A percentile compares a stretch with the other conserved stretches of the same genome.
Conservation (phyloP, 1,139 yeast genomes). For the Candida albicans region DNA sequence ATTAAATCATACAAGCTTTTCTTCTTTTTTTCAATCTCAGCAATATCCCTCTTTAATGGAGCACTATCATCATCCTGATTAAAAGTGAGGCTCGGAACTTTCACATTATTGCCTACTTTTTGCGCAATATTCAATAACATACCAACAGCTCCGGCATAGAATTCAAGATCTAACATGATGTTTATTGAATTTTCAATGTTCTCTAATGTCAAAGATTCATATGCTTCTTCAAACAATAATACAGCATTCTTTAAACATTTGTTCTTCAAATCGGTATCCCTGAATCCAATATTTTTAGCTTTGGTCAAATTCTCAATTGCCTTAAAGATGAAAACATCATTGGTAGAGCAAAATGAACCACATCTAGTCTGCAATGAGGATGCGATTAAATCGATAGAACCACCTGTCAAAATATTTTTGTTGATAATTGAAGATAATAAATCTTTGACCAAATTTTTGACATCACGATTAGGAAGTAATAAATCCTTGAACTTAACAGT, state of each 20-base stretch:
- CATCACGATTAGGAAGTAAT: slow-evolving; percentile 62
- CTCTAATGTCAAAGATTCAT: slow-evolving; percentile 74
- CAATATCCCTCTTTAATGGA: slow-evolving; percentile 12
- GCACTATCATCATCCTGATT: slow-evolving; percentile 12
- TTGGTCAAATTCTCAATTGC: slow-evolving; percentile 89
- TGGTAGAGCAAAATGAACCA: slow-evolving; percentile 91
- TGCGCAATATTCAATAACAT: slow-evolving; percentile 77
- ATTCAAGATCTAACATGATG: slow-evolving; percentile 75
- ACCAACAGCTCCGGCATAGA: slow-evolving; percentile 83
- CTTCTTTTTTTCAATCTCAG: slow-evolving; percentile 33
- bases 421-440: slow-evolving; percentile 86
- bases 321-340: slow-evolving; percentile 89
- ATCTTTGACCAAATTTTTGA: slow-evolving; percentile 78
- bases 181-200: slow-evolving; percentile 78
- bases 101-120: slow-evolving; percentile 49
- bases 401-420: slow-evolving; percentile 87
- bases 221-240: slow-evolving; percentile 74
- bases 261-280: slow-evolving; percentile 67
- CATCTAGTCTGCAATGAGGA: slow-evolving; percentile 88
- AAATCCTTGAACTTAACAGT: slow-evolving; percentile 71
- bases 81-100: slow-evolving; percentile 10
- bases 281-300: slow-evolving; percentile 73
- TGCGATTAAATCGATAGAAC: slow-evolving; percentile 87
- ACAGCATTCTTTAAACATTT: slow-evolving; percentile 77
- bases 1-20: slow-evolving; percentile 66